phyloP scores from a whole-genome alignment of 2,329 filamentous ascomycete species.

The Aspergillus spinulosporus region DNA sequence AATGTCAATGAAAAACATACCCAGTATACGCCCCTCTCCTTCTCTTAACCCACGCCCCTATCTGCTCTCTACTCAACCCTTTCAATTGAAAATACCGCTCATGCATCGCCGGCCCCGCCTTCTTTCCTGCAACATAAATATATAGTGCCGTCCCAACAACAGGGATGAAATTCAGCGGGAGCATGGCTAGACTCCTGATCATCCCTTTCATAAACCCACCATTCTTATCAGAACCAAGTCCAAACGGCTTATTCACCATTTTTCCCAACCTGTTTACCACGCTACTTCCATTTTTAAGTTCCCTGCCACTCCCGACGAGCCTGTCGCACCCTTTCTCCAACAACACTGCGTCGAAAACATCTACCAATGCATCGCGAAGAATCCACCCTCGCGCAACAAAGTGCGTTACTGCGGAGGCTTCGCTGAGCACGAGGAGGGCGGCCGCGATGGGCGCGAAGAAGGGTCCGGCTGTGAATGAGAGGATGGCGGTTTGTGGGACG shows the following conservation, averaged over 20 bases:
- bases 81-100: constrained; percentile 88
- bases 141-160: constrained; percentile 82
- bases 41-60: constrained; percentile 67
- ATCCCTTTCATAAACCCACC: constrained; percentile 54
- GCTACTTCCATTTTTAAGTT: constrained; percentile 15
- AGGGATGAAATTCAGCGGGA: constrained; percentile 91
- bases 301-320: constrained; percentile 67
- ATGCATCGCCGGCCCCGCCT: constrained; percentile 56
- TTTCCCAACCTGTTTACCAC: constrained; percentile 57
- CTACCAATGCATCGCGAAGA: constrained; percentile 77
- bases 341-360: constrained; percentile 80
- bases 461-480: constrained; percentile 81
- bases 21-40: constrained; percentile 77
- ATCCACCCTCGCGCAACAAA: constrained; percentile 69
- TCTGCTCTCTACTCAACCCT: constrained; percentile 68
- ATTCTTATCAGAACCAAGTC: constrained; percentile 25
- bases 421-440: constrained; percentile 59
- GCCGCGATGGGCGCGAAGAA: constrained; percentile 62
- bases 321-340: constrained; percentile 55
- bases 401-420: constrained; percentile 54
- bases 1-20: constrained; percentile 52
- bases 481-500: constrained; percentile 75
- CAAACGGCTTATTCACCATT: constrained; percentile 56
- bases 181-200: constrained; percentile 76
- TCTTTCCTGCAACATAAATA: constrained; percentile 69